Evolutionary conservation across 441 rosid genomes (phyloP), one percentile per base, ranked within the genome.

Genomic region (Raphanus hybrid): DNA sequence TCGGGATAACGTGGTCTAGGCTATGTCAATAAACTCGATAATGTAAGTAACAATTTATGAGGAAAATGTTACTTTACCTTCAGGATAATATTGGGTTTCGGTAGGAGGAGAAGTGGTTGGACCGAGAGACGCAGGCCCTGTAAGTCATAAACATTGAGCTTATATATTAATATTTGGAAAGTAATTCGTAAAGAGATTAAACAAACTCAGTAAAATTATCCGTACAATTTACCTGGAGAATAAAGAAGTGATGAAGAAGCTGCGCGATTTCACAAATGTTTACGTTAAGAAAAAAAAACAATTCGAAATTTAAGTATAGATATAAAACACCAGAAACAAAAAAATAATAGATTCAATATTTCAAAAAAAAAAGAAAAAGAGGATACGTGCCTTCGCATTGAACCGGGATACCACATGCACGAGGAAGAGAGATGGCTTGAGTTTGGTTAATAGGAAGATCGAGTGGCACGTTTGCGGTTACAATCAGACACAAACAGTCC

Each of bases 351-450:
- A 50, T 50, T 18, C 20, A 48, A 32, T 50, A 23, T 34, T 10
- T 70, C 2, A 1, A 9, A 4, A 11, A 4, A 11, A n/a, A 10
- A 34, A 14, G 10, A 26, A 23, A 20, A 5, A 43, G 45, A 29
- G 50, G 11, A 73, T 63, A 52, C 57, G 57, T 52, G 89, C 93
- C 88, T 85, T 87, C 84, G 96, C 99, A 93, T 67, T 87, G 86
- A 75, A 91, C 75, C 5, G 98, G 92, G 72, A 93, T 88, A 8
- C 88, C 83, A 3, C 98, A 93, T 8, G 93, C 92, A 0, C 91
- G 91, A 71, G 99, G 98, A 39, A 93, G 96, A 52, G 91, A 84
- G 63, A 89, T 80, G 70, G 97, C 97, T 14, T 90, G 82, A 67
- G 89, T 85, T 80, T 91, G 86, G 79, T 90, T 93, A 70, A 91